Evolutionary conservation across 441 rosid species (phyloP).

Genomic region (Populus tomentosa): DNA sequence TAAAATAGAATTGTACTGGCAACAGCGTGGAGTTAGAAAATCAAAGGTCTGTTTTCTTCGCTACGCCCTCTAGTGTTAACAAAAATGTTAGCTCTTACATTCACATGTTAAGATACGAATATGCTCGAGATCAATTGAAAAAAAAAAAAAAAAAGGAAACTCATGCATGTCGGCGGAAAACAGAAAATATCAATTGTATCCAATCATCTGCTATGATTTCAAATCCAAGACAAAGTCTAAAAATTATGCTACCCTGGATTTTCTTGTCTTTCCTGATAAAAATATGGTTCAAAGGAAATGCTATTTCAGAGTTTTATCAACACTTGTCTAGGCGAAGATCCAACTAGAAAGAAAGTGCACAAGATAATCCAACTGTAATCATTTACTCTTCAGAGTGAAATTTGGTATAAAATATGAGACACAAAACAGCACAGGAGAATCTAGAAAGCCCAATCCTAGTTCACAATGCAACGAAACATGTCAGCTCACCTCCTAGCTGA

Average conservation of each 20-base stretch:
- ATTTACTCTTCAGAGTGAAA: neutral
- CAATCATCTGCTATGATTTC: neutral
- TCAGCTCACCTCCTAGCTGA: neutral
- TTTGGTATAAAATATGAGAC: neutral
- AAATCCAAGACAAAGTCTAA: neutral
- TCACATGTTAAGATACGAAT: neutral
- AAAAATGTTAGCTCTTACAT: neutral
- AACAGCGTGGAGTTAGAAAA: neutral
- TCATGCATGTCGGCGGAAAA: neutral
- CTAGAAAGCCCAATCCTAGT: neutral
- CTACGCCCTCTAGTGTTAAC: neutral
- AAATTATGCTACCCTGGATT: conserved; percentile 1
- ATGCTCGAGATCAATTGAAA: neutral
- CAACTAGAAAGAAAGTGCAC: neutral
- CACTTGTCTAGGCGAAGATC: neutral
- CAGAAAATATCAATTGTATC: neutral
- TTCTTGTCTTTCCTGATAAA: neutral
- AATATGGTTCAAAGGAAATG: neutral
- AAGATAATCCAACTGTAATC: conserved; percentile 14
- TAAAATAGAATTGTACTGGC: neutral
- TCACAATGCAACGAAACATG: neutral
- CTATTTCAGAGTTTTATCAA: neutral
- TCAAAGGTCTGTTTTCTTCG: neutral
- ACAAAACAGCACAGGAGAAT: neutral
- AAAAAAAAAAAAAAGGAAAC: too few species aligned